These are phyloP conservation scores for Acer yangbiense DNA, from an alignment of 345 rosid species.

Conservation along the genomic window DNA sequence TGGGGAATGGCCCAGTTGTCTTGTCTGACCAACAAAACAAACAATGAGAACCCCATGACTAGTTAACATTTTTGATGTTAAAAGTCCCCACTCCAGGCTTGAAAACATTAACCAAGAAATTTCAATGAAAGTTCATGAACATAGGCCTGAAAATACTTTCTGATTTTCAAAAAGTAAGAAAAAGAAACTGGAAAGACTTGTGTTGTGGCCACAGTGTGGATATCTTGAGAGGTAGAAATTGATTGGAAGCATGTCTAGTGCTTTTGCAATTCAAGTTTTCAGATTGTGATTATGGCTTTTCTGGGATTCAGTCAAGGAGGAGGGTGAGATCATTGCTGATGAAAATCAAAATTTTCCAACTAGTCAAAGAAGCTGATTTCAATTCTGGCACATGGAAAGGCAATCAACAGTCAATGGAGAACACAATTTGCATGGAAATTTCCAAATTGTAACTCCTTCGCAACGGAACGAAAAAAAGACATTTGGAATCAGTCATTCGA, in stretches of 20 bases:
- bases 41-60: background rate
- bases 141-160: background rate
- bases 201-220: background rate
- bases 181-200: background rate
- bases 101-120: background rate
- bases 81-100: background rate
- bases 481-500: background rate
- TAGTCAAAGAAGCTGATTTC: background rate
- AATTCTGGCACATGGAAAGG: background rate
- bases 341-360: background rate
- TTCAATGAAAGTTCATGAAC: background rate
- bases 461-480: background rate
- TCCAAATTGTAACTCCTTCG: background rate
- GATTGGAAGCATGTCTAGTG: background rate
- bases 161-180: background rate
- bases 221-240: background rate
- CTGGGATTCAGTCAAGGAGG: too few species aligned
- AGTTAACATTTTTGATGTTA: background rate
- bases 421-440: background rate
- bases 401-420: background rate
- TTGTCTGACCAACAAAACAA: background rate
- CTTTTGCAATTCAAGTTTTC: background rate
- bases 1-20: background rate
- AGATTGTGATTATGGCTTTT: background rate
- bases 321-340: too few species aligned